Percentiles rank a stretch among this genome's conserved stretches.
These are phyloP conservation scores for Aspergillus pseudoviridinutans DNA, from an alignment of 2,329 filamentous ascomycete genomes.

Conservation along the genomic window DNA sequence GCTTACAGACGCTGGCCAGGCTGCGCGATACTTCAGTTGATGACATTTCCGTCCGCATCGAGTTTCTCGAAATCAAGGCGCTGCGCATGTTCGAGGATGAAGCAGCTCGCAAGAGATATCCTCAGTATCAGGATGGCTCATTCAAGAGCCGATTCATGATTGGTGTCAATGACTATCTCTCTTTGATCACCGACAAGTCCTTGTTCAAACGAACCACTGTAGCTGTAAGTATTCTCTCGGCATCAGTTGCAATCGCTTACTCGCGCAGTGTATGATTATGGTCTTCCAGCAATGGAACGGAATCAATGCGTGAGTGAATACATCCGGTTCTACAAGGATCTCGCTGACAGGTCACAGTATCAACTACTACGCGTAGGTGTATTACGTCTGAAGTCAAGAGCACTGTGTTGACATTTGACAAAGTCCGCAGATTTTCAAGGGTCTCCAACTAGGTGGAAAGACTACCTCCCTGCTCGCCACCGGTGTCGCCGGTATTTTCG, in stretches of 20 bases:
- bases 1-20: slow-evolving; percentile 56
- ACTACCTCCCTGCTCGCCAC: slow-evolving; percentile 38
- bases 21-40: slow-evolving; percentile 62
- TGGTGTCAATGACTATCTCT: slow-evolving; percentile 46
- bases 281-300: slow-evolving; percentile 49
- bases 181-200: slow-evolving; percentile 31
- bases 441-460: slow-evolving; percentile 31
- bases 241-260: slow-evolving; percentile 51
- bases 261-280: slow-evolving; percentile 52
- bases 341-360: slow-evolving; percentile 18
- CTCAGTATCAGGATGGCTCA: slow-evolving; percentile 58
- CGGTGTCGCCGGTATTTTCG: slow-evolving; percentile 39
- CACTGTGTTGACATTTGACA: not conserved
- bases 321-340: not conserved
- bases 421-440: slow-evolving; percentile 32
- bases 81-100: slow-evolving; percentile 71
- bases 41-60: slow-evolving; percentile 67
- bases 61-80: slow-evolving; percentile 75
- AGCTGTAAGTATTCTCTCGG: slow-evolving; percentile 36
- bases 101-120: slow-evolving; percentile 62
- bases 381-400: not conserved
- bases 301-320: slow-evolving; percentile 13
- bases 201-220: slow-evolving; percentile 34
- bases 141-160: slow-evolving; percentile 62
- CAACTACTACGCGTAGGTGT: slow-evolving; percentile 35